A percentile compares a stretch with the other conserved stretches of the same genome.
Evolutionary conservation across 345 rosid species (phyloP).

Genomic region (Zanthoxylum bungeanum): DNA sequence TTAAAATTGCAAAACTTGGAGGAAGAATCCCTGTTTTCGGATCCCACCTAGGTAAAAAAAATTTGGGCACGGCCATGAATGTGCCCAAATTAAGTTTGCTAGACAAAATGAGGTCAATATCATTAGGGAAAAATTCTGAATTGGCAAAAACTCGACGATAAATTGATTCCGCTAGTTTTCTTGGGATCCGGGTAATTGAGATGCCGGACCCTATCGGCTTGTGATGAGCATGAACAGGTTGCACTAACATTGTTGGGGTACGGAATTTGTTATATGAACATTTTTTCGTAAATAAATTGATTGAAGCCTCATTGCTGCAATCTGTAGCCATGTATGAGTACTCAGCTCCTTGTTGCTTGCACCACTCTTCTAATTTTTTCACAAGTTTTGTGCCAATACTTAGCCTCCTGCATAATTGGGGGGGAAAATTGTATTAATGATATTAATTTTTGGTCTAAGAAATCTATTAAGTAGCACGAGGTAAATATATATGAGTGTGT

Average conservation of each 20-base stretch:
- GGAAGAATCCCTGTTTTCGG: constrained; percentile 33
- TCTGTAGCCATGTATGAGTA: constrained; percentile 77
- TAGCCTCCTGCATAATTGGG: constrained; percentile 51
- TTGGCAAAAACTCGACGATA: constrained; percentile 38
- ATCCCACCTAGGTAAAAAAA: constrained; percentile 29
- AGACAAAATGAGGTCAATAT: constrained; percentile 42
- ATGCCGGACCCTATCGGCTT: constrained; percentile 31
- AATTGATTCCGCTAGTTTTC: constrained; percentile 31
- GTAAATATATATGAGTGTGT: not conserved
- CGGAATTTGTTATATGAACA: constrained; percentile 53
- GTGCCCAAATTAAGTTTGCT: constrained; percentile 59
- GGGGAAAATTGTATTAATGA: not conserved
- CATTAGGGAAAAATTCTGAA: constrained; percentile 63
- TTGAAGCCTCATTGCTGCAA: constrained; percentile 55
- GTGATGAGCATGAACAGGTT: constrained; percentile 73
- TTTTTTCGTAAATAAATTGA: constrained; percentile 59
- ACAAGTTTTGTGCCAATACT: constrained; percentile 60
- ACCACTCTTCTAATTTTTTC: constrained; percentile 60
- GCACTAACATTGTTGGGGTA: constrained; percentile 54
- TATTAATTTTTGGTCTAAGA: not conserved
- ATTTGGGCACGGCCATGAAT: constrained; percentile 54
- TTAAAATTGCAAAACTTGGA: constrained; percentile 45
- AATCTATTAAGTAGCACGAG: not conserved
- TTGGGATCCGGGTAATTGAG: constrained; percentile 31
- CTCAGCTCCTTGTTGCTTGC: constrained; percentile 54